phyloP scores from a whole-genome alignment of 2,329 filamentous ascomycete genomes.

The Paradendryphiella salina region DNA sequence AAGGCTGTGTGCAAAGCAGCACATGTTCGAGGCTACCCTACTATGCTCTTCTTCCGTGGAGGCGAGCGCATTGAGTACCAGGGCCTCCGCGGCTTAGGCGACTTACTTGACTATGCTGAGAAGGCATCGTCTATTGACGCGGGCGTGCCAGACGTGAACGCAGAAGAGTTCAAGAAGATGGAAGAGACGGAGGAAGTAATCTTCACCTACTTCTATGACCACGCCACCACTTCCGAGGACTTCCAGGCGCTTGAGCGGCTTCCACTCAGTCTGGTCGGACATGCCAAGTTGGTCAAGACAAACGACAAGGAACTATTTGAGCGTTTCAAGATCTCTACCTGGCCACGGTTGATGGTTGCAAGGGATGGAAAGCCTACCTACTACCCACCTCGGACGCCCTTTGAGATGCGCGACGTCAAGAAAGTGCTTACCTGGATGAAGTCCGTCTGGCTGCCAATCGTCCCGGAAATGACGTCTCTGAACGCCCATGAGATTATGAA shows the following conservation, averaged over 20 bases:
- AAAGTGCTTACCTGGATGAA: constrained; percentile 91
- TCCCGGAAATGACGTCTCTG: constrained; percentile 86
- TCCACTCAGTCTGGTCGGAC: constrained; percentile 84
- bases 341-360: constrained; percentile 89
- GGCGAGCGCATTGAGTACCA: constrained; percentile 92
- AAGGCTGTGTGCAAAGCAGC: constrained; percentile 90
- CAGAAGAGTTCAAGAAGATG: constrained; percentile 73
- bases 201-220: constrained; percentile 97
- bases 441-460: constrained; percentile 91
- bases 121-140: constrained; percentile 78
- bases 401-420: constrained; percentile 87
- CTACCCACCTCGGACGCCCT: constrained; percentile 82
- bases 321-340: constrained; percentile 93
- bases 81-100: constrained; percentile 86
- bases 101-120: constrained; percentile 83
- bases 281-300: constrained; percentile 90
- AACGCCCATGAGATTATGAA: constrained; percentile 97
- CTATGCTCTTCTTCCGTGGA: constrained; percentile 88
- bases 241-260: constrained; percentile 85
- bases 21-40: constrained; percentile 77
- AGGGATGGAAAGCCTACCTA: constrained; percentile 88
- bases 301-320: constrained; percentile 74
- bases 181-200: constrained; percentile 95
- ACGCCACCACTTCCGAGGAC: constrained; percentile 90
- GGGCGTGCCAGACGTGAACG: constrained; percentile 80